Percentiles rank a stretch among this genome's conserved stretches.
Evolutionary conservation across 768 basidiomycete species (phyloP).

Genomic region (Boletus rufocinnamomeus): DNA sequence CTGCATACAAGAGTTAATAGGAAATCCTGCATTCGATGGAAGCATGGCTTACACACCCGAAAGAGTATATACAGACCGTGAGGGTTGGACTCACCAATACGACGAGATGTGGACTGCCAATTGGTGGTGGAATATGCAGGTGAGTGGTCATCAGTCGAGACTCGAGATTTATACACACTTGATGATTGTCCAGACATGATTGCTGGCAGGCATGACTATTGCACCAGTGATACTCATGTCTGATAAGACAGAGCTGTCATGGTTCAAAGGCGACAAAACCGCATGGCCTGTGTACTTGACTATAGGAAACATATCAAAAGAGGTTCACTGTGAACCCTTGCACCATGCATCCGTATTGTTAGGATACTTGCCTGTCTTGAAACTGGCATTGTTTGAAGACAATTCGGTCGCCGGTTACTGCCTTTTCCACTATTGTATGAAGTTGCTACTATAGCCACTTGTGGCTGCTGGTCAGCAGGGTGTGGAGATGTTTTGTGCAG

Average conservation of each 20-base stretch:
- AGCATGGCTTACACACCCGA: neutral
- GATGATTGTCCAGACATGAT: neutral
- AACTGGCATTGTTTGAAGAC: neutral
- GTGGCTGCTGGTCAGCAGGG: neutral
- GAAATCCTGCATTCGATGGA: too few species aligned
- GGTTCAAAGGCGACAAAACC: too few species aligned
- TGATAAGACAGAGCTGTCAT: too few species aligned
- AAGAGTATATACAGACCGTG: neutral
- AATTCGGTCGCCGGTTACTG: neutral
- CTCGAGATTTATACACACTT: neutral
- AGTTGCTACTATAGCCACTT: neutral
- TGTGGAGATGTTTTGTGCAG: constrained; percentile 4
- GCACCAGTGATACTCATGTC: too few species aligned
- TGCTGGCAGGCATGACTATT: too few species aligned
- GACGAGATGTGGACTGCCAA: neutral
- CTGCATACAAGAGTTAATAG: too few species aligned
- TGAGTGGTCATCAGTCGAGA: too few species aligned
- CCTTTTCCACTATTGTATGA: constrained; percentile 13
- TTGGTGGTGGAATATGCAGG: too few species aligned
- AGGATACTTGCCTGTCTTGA: neutral
- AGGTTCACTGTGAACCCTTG: neutral
- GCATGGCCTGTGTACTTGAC: too few species aligned
- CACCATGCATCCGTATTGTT: neutral
- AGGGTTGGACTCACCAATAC: neutral
- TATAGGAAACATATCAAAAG: too few species aligned